These are phyloP conservation scores for Cladosporium phlei DNA, from an alignment of 2,329 filamentous ascomycete genomes.

Conservation along the genomic window DNA sequence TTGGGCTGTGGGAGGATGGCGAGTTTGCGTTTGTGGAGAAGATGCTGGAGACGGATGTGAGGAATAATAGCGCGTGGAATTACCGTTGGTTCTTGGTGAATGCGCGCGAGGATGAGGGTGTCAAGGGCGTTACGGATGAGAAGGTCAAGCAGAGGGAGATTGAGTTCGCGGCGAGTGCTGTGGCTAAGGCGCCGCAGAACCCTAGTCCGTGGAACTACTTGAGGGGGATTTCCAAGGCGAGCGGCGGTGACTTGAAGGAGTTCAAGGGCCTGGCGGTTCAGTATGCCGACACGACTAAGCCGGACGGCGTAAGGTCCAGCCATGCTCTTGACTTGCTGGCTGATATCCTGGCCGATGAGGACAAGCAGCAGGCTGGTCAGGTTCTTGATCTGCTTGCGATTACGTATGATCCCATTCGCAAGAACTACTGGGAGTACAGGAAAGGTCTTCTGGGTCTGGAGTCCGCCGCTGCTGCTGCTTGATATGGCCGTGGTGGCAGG, in stretches of 20 bases:
- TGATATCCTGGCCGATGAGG: conserved; percentile 55
- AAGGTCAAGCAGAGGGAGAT: conserved; percentile 70
- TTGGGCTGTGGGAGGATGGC: conserved; percentile 47
- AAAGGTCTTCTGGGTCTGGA: conserved; percentile 43
- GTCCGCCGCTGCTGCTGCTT: not conserved
- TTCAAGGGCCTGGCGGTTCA: conserved; percentile 51
- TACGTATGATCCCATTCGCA: conserved; percentile 86
- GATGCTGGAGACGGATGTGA: conserved; percentile 73
- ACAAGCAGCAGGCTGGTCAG: conserved; percentile 58
- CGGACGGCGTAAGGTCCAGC: conserved; percentile 53
- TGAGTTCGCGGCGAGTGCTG: conserved; percentile 62
- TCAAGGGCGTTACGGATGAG: conserved; percentile 36
- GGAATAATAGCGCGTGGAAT: conserved; percentile 97
- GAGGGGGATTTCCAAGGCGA: conserved; percentile 67
- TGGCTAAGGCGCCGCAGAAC: conserved; percentile 81
- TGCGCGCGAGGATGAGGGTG: conserved; percentile 45
- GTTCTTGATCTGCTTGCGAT: conserved; percentile 70
- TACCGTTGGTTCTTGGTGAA: conserved; percentile 95
- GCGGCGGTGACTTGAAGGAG: conserved; percentile 46
- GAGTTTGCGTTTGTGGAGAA: conserved; percentile 68
- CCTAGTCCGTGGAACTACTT: conserved; percentile 93
- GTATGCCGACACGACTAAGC: conserved; percentile 48
- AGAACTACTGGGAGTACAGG: conserved; percentile 87
- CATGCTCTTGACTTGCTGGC: conserved; percentile 67
- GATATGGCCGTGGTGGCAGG: too few species aligned